Conservation (phyloP, 1,284 basidiomycete genomes). For the Schizophyllum commune region DNA sequence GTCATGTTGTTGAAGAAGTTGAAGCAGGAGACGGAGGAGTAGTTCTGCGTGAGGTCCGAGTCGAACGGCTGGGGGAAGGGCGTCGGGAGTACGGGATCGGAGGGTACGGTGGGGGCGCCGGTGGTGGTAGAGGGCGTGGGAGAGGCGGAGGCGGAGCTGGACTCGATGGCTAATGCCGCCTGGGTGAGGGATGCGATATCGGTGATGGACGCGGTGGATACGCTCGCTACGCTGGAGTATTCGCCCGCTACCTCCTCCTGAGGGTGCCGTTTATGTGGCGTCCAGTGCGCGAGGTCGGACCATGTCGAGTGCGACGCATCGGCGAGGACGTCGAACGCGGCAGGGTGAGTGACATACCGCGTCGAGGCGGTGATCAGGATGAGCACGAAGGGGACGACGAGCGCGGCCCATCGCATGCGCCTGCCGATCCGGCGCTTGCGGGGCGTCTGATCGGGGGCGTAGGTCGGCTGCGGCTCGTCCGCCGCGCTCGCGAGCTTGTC, state of each 20-base stretch:
- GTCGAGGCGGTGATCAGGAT: conserved; percentile 46
- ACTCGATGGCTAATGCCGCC: neutral
- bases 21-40: conserved; percentile 55
- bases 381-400: conserved; percentile 47
- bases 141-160: conserved; percentile 1
- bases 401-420: conserved; percentile 27
- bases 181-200: conserved; percentile 19
- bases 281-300: conserved; percentile 22
- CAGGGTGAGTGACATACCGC: conserved; percentile 39
- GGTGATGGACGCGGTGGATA: neutral
- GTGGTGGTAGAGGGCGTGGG: conserved; percentile 9
- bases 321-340: conserved; percentile 35
- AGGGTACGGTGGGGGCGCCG: conserved; percentile 32
- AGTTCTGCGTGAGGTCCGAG: conserved; percentile 50
- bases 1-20: conserved; percentile 72
- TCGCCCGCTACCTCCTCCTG: neutral
- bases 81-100: conserved; percentile 42
- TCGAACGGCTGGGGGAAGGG: conserved; percentile 78
- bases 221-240: neutral
- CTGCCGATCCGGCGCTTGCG: conserved; percentile 35
- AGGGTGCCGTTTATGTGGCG: conserved; percentile 33
- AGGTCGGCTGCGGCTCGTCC: conserved; percentile 7
- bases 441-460: conserved; percentile 17
- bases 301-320: conserved; percentile 12
- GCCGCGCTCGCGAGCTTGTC: neutral